These are phyloP conservation scores for Aureobasidium sp. DNA, from an alignment of 2,329 filamentous ascomycete species.

Conservation along the genomic window DNA sequence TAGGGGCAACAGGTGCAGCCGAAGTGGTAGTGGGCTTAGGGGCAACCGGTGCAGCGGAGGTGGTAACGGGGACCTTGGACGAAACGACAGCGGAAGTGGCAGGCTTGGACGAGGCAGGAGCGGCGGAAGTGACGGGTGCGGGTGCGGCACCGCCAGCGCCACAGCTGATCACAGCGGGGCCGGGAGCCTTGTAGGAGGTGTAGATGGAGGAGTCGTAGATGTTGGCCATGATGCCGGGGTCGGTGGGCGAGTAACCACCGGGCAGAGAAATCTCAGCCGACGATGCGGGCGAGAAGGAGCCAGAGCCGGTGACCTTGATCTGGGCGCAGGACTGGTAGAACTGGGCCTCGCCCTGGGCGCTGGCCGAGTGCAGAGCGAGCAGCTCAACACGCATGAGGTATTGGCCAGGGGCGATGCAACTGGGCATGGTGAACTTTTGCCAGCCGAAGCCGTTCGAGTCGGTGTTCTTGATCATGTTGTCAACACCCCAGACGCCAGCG, in stretches of 20 bases:
- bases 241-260: conserved; percentile 15
- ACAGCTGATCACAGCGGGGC: conserved; percentile 30
- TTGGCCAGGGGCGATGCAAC: conserved; percentile 44
- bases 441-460: conserved; percentile 27
- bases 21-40: conserved; percentile 3
- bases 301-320: conserved; percentile 17
- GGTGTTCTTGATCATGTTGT: conserved; percentile 23
- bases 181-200: conserved; percentile 34
- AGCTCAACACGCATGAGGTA: conserved; percentile 49
- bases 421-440: conserved; percentile 34
- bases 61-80: neutral
- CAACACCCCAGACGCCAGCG: conserved; percentile 42
- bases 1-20: conserved; percentile 14
- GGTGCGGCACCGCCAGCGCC: conserved; percentile 14
- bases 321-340: conserved; percentile 30
- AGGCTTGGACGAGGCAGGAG: neutral
- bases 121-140: neutral
- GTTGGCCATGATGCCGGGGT: conserved; percentile 17
- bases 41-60: neutral
- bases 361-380: conserved; percentile 45
- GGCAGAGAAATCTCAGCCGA: conserved; percentile 14
- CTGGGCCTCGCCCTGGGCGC: conserved; percentile 34
- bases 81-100: conserved; percentile 15
- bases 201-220: conserved; percentile 18
- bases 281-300: neutral